Conservation (phyloP, 768 basidiomycete genomes). For the Hericium erinaceus region DNA sequence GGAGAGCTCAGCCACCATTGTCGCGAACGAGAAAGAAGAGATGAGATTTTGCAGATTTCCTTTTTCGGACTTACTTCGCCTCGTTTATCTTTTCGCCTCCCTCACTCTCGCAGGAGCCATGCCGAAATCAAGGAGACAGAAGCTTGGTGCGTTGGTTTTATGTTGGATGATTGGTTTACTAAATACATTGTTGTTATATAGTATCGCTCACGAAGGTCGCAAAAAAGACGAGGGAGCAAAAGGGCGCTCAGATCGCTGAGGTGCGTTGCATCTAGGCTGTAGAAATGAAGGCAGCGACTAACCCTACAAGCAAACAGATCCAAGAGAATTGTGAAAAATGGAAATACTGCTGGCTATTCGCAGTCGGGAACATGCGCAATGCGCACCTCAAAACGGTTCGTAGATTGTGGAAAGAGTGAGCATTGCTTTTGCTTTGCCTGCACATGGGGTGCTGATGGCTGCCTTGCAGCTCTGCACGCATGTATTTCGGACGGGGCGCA, state of each 20-base stretch:
- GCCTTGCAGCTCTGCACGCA: conserved; percentile 61
- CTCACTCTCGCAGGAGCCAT: conserved; percentile 28
- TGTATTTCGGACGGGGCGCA: conserved; percentile 79
- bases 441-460: not conserved
- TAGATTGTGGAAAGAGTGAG: conserved; percentile 87
- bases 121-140: conserved; percentile 85
- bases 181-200: conserved; percentile 22
- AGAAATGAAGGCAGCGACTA: not conserved
- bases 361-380: conserved; percentile 94
- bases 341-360: conserved; percentile 93
- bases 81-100: conserved; percentile 18
- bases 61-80: conserved; percentile 16
- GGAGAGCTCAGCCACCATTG: conserved; percentile 15
- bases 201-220: conserved; percentile 91
- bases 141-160: conserved; percentile 55
- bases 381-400: conserved; percentile 90
- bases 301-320: conserved; percentile 37
- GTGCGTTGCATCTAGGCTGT: conserved; percentile 30
- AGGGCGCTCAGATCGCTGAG: conserved; percentile 73
- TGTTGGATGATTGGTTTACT: too few species aligned
- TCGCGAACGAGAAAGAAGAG: not conserved
- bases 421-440: conserved; percentile 2
- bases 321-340: conserved; percentile 82
- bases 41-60: conserved; percentile 3
- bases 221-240: conserved; percentile 90